Evolutionary conservation across 2,329 filamentous ascomycete species (phyloP).

Genomic region (Pseudopithomyces maydicus): DNA sequence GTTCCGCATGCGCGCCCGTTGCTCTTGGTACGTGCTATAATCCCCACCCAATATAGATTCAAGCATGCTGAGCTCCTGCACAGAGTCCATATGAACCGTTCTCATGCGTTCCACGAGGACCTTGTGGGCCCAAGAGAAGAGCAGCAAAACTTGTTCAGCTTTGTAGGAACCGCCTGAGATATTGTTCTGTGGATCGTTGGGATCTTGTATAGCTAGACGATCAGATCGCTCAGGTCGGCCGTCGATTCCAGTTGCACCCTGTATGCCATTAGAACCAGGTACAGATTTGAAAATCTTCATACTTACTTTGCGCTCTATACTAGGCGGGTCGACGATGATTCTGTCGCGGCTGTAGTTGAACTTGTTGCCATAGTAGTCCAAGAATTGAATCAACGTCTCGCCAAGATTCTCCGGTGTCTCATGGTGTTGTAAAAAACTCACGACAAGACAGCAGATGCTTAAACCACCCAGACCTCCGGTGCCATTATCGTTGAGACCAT

Average conservation of each 20-base stretch:
- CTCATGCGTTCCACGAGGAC: constrained; percentile 59
- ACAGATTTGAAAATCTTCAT: neutral
- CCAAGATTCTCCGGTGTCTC: constrained; percentile 67
- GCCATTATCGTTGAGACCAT: constrained; percentile 87
- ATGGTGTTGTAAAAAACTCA: constrained; percentile 79
- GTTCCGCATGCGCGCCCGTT: constrained; percentile 65
- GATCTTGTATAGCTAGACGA: constrained; percentile 87
- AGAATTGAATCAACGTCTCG: constrained; percentile 82
- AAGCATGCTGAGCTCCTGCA: constrained; percentile 63
- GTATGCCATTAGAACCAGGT: neutral
- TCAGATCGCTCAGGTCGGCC: constrained; percentile 47
- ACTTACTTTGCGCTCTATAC: constrained; percentile 76
- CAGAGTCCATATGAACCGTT: constrained; percentile 18
- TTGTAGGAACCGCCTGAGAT: constrained; percentile 85
- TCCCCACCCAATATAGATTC: constrained; percentile 75
- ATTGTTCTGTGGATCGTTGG: constrained; percentile 83
- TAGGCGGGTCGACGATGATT: constrained; percentile 73
- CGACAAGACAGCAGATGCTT: constrained; percentile 89
- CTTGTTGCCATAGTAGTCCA: constrained; percentile 84
- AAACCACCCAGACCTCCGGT: constrained; percentile 93
- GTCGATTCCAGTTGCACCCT: constrained; percentile 33
- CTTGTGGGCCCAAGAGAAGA: constrained; percentile 62
- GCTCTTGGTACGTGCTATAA: constrained; percentile 73
- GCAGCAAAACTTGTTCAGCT: constrained; percentile 67
- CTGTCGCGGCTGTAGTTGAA: constrained; percentile 74